Evolutionary conservation across 371 early-diverging fungal genomes (phyloP).

Genomic region (Chytridiales sp.): DNA sequence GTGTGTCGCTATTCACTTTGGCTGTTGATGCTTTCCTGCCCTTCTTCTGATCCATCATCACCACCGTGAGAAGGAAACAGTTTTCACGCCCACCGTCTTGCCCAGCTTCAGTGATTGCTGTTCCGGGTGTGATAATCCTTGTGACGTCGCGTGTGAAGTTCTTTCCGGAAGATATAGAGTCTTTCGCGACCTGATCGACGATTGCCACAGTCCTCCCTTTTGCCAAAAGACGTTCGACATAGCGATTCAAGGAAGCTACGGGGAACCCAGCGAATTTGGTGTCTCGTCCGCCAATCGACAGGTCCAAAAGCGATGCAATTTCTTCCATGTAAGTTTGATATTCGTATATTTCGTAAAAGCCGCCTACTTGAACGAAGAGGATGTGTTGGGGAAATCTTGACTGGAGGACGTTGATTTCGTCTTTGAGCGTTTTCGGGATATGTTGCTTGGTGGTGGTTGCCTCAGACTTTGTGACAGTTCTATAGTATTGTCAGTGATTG

Average conservation of each 20-base stretch:
- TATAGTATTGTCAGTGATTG: too few species aligned
- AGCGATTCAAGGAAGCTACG: slow-evolving; percentile 61
- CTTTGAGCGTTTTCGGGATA: too few species aligned
- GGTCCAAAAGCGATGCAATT: slow-evolving; percentile 13
- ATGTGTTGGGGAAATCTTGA: slow-evolving; percentile 70
- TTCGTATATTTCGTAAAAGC: slow-evolving; percentile 80
- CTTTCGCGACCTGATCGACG: slow-evolving; percentile 71
- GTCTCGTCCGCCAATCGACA: slow-evolving; percentile 14
- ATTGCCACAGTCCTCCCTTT: slow-evolving; percentile 77
- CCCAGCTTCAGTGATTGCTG: slow-evolving; percentile 72
- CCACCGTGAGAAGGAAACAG: slow-evolving; percentile 64
- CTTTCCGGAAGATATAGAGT: slow-evolving; percentile 28
- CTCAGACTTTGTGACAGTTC: too few species aligned
- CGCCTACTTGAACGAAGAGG: slow-evolving; percentile 86
- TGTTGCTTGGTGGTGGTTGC: too few species aligned
- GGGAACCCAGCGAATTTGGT: slow-evolving; percentile 54
- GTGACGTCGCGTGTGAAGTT: slow-evolving; percentile 68
- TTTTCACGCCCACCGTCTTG: slow-evolving; percentile 49
- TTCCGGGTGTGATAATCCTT: slow-evolving; percentile 86
- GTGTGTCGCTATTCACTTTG: neutral
- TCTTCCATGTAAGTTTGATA: slow-evolving; percentile 14
- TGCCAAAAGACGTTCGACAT: slow-evolving; percentile 75
- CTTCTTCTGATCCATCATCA: neutral
- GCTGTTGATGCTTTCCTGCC: neutral
- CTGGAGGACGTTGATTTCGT: slow-evolving; percentile 32